Percentiles rank a stretch among this genome's conserved stretches.
phyloP scores from a whole-genome alignment of 805 yeast species.

The Cyberlindnera xylosilytica region DNA sequence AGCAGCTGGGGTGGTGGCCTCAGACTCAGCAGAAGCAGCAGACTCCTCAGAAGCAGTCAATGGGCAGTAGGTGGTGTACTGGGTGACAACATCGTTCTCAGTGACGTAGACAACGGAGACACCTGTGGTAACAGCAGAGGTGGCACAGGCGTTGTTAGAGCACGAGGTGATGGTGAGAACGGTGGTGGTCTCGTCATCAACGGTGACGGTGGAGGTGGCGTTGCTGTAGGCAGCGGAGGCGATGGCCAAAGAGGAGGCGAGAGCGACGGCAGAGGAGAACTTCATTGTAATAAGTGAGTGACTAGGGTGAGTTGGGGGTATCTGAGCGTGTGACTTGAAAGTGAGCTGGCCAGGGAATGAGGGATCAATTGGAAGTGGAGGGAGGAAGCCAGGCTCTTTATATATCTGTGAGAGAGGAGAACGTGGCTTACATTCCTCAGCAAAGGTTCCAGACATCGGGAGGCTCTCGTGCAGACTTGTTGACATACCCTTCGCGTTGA shows the following conservation, averaged over 20 bases:
- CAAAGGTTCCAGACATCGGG: too few species aligned
- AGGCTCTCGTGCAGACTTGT: too few species aligned
- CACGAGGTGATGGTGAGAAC: conserved; percentile 15
- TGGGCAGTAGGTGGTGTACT: conserved; percentile 15
- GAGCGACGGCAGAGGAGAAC: conserved; percentile 12
- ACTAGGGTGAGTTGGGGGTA: conserved; percentile 11
- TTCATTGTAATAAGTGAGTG: conserved; percentile 11
- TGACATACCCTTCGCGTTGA: too few species aligned
- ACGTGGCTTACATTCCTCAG: too few species aligned
- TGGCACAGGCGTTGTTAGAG: conserved; percentile 10
- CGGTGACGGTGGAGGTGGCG: conserved; percentile 2
- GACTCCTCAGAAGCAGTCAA: conserved; percentile 27
- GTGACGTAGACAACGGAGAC: conserved; percentile 10
- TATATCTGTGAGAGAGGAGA: too few species aligned
- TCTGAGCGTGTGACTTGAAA: too few species aligned
- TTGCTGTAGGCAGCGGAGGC: conserved; percentile 10
- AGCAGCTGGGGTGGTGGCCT: too few species aligned
- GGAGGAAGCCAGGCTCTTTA: too few species aligned
- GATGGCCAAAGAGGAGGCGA: conserved; percentile 4
- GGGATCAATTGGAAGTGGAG: too few species aligned
- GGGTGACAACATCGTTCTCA: conserved; percentile 9
- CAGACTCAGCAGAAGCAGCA: too few species aligned
- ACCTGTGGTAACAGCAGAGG: conserved; percentile 11
- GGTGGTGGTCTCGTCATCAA: conserved; percentile 13
- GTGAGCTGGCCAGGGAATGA: too few species aligned